These are phyloP conservation scores for Didymella sp. DNA, from an alignment of 2,329 filamentous ascomycete genomes.

Conservation along the genomic window DNA sequence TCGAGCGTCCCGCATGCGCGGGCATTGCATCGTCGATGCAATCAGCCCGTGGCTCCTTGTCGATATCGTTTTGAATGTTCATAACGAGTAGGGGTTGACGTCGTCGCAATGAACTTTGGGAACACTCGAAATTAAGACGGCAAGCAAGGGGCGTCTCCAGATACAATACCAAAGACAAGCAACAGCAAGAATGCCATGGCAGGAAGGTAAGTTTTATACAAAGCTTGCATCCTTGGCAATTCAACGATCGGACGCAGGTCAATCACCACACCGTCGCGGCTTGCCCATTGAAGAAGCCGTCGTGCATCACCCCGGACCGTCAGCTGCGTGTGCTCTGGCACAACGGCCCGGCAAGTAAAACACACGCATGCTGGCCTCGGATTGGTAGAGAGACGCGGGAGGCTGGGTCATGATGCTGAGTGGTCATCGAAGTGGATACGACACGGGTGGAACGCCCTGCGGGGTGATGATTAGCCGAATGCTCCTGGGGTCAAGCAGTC, in stretches of 20 bases:
- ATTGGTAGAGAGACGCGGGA: constrained; percentile 7
- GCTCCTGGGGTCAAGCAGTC: constrained; percentile 10
- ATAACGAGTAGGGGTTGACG: constrained; percentile 18
- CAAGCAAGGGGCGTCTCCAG: background rate
- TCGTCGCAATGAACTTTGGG: background rate
- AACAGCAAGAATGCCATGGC: constrained; percentile 5
- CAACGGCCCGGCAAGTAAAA: constrained; percentile 11
- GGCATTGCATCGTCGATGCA: constrained; percentile 33
- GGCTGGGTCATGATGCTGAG: background rate
- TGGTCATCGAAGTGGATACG: constrained; percentile 7
- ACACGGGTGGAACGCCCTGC: constrained; percentile 6
- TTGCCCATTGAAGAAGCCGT: constrained; percentile 13
- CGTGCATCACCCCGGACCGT: background rate
- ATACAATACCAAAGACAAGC: background rate
- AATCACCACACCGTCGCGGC: constrained; percentile 1
- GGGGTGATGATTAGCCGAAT: constrained; percentile 25
- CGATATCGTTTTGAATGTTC: constrained; percentile 26
- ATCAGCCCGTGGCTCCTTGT: constrained; percentile 32
- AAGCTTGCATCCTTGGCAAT: constrained; percentile 22
- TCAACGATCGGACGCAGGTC: constrained; percentile 4
- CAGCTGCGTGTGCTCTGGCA: constrained; percentile 12
- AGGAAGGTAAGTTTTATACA: constrained; percentile 27
- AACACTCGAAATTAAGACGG: background rate
- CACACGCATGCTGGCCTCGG: background rate
- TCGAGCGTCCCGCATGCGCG: constrained; percentile 20